Evolutionary conservation across 305 asterid species (phyloP).

Genomic region (Fraxinus floribunda): DNA sequence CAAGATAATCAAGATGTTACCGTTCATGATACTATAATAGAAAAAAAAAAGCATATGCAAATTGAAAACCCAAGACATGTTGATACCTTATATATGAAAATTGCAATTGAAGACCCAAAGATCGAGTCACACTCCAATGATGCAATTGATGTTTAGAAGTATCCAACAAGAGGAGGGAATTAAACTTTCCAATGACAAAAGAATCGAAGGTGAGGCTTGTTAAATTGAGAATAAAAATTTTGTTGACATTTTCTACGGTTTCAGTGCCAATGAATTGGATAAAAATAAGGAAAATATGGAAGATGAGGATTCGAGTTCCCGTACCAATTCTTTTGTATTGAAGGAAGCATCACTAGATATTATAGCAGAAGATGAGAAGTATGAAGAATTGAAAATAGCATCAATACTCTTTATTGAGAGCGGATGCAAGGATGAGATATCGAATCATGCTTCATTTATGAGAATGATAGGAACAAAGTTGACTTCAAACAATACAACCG

Average conservation of each 20-base stretch:
- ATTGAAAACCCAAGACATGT: background rate
- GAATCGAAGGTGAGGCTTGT: background rate
- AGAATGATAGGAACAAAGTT: background rate
- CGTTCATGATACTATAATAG: background rate
- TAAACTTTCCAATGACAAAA: background rate
- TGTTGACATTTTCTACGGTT: background rate
- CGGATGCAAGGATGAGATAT: background rate
- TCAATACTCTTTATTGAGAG: background rate
- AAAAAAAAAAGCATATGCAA: background rate
- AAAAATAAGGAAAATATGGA: background rate
- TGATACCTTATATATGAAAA: no score
- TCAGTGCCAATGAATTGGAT: background rate
- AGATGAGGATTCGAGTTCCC: background rate
- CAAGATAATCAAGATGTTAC: background rate
- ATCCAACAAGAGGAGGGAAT: background rate
- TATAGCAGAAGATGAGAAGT: no score
- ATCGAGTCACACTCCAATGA: background rate
- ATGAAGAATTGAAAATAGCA: background rate
- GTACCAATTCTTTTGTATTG: background rate
- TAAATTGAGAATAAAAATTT: background rate
- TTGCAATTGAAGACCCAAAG: background rate
- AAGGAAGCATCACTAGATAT: no score
- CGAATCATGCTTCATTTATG: background rate
- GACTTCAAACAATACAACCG: no score
- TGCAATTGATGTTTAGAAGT: no score